Conservation (phyloP, 768 basidiomycete genomes). For the Nidularia pulvinata region DNA sequence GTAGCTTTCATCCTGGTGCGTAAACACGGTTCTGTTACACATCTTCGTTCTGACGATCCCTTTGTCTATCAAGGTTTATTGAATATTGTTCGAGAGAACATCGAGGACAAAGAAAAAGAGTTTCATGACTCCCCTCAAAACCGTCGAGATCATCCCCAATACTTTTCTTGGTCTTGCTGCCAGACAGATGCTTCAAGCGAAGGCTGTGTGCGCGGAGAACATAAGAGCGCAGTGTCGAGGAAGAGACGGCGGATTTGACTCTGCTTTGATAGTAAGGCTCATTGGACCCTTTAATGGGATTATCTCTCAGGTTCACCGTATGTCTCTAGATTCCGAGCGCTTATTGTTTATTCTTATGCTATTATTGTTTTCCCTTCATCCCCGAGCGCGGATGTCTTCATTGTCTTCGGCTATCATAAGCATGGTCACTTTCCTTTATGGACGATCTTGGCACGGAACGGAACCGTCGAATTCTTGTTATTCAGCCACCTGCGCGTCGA, state of each 20-base stretch:
- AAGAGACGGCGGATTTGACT: conserved; percentile 23
- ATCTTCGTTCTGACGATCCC: not conserved
- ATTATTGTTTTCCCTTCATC: conserved; percentile 11
- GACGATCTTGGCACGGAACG: too few species aligned
- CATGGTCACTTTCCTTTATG: too few species aligned
- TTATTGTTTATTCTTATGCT: conserved; percentile 3
- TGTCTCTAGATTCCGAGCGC: not conserved
- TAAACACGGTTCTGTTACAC: not conserved
- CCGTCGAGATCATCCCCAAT: conserved; percentile 39
- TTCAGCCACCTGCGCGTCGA: too few species aligned
- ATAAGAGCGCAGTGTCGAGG: conserved; percentile 23
- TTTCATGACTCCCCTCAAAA: conserved; percentile 39
- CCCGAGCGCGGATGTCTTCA: not conserved
- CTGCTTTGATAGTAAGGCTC: not conserved
- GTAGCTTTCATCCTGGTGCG: conserved; percentile 52
- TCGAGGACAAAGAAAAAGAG: conserved; percentile 34
- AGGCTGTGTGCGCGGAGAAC: conserved; percentile 39
- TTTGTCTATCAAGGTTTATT: not conserved
- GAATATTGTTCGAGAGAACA: conserved; percentile 26
- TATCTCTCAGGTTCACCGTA: not conserved
- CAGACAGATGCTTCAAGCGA: conserved; percentile 27
- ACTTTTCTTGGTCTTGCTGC: conserved; percentile 54
- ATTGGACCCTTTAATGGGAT: not conserved
- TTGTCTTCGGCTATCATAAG: conserved; percentile 2
- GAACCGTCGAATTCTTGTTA: too few species aligned